Conservation (phyloP, 305 asterid genomes). For the Plantago rigida region DNA sequence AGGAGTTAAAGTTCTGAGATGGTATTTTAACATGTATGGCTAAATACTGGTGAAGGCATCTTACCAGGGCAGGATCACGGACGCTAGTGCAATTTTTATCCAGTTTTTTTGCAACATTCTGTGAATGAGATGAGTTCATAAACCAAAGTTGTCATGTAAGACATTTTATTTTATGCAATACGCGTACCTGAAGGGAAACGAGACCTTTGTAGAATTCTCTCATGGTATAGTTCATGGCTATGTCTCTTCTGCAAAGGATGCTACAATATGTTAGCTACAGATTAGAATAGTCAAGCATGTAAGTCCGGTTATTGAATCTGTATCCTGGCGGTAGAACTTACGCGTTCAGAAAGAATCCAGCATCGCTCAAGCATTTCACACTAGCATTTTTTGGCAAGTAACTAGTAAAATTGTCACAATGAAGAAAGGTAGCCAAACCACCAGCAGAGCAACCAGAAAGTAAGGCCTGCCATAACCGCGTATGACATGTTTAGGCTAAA, state of each 20-base stretch:
- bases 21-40: constrained; percentile 22
- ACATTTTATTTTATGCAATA: not conserved
- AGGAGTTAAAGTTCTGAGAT: not conserved
- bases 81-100: constrained; percentile 55
- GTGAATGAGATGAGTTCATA: constrained; percentile 22
- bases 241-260: constrained; percentile 59
- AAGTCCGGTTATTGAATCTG: not conserved
- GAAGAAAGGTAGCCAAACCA: constrained; percentile 70
- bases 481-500: not conserved
- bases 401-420: constrained; percentile 60
- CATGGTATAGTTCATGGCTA: constrained; percentile 58
- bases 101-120: constrained; percentile 62
- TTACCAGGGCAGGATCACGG: constrained; percentile 50
- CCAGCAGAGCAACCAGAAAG: constrained; percentile 98
- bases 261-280: constrained; percentile 5
- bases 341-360: constrained; percentile 81
- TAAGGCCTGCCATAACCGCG: constrained; percentile 48
- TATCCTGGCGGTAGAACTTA: constrained; percentile 31
- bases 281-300: not conserved
- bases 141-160: not conserved
- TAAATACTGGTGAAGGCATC: constrained; percentile 17
- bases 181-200: constrained; percentile 52
- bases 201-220: constrained; percentile 51
- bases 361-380: constrained; percentile 88
- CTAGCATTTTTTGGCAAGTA: constrained; percentile 60